Evolutionary conservation across 495 filamentous ascomycete genomes (phyloP).

Genomic region (Platismatia glauca): DNA sequence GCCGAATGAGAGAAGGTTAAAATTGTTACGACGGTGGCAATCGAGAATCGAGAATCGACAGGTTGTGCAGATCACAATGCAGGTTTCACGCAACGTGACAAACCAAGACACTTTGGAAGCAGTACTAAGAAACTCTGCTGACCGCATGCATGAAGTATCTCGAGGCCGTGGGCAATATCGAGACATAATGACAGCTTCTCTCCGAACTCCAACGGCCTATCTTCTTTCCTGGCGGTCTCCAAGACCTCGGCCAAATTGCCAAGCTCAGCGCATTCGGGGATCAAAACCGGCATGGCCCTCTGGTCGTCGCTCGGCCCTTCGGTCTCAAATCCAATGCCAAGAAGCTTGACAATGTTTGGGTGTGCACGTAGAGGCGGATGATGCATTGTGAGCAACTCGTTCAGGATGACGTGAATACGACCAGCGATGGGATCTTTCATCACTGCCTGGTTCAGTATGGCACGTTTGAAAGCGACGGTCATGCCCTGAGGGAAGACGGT

Average conservation of each 20-base stretch:
- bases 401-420: constrained; percentile 22
- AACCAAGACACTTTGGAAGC: neutral
- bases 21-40: neutral
- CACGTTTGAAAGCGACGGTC: constrained; percentile 25
- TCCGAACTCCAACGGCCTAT: constrained; percentile 22
- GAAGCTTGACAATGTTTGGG: constrained; percentile 28
- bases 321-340: constrained; percentile 25
- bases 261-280: constrained; percentile 26
- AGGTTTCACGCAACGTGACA: neutral
- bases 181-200: constrained; percentile 25
- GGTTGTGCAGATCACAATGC: neutral
- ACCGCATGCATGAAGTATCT: constrained; percentile 29
- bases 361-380: constrained; percentile 25
- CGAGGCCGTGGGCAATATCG: constrained; percentile 27
- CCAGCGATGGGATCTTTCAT: constrained; percentile 19
- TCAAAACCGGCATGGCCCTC: constrained; percentile 25
- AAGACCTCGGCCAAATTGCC: constrained; percentile 27
- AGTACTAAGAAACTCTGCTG: constrained; percentile 2
- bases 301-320: constrained; percentile 21
- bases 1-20: neutral
- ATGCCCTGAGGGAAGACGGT: constrained; percentile 19
- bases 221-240: constrained; percentile 26
- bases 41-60: neutral
- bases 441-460: constrained; percentile 14
- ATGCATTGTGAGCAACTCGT: constrained; percentile 25